Evolutionary conservation across 225 moss, liverwort and hornwort genomes (phyloP), one percentile per base, ranked within the genome.

Genomic region (Straminergon stramineum): DNA sequence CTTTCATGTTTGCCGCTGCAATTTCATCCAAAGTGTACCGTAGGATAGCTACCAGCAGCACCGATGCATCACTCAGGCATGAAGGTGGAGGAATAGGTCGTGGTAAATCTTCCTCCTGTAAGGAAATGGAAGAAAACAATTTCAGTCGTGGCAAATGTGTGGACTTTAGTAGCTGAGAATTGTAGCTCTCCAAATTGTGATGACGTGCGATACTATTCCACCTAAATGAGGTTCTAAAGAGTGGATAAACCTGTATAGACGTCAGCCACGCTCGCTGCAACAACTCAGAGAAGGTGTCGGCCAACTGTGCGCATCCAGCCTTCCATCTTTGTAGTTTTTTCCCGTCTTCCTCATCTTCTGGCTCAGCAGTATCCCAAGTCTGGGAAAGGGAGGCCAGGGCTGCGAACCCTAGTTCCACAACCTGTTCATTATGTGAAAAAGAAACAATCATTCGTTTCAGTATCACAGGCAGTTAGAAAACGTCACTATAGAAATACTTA

Each of bases 311-410:
- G 85, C 97, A 97, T 81, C 95, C 97, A 88, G 87, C 81, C 93
- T 97, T 97, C 98, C 98, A 98, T 86, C 89, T 94, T 57, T 79
- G 90, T 68, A 95, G 81, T 35, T 95, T 92, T 87, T 95, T 95
- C 67, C 75, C 89, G 73, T 93, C 93, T 85, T 95, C 96, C 69
- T 98, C 95, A 81, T 96, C 97, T 89, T 98, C 97, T 87, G 98
- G 98, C 90, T 98, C 98, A 61, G 95, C 95, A 88, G 95, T 87
- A 87, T 97, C 97, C 98, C 98, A 98, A 83, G 96, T 96, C 92
- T 95, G 98, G 83, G 96, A 93, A 64, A 98, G 94, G 55, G 98
- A 91, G n/a, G 97, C 96, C 75, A 98, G 88, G 56, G 98, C 98
- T 83, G 97, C 92, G 88, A 98, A 97, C 48, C 97, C 98, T 89